These are phyloP conservation scores for Rhodotorula graminis DNA, from an alignment of 768 basidiomycete genomes.

Conservation along the genomic window DNA sequence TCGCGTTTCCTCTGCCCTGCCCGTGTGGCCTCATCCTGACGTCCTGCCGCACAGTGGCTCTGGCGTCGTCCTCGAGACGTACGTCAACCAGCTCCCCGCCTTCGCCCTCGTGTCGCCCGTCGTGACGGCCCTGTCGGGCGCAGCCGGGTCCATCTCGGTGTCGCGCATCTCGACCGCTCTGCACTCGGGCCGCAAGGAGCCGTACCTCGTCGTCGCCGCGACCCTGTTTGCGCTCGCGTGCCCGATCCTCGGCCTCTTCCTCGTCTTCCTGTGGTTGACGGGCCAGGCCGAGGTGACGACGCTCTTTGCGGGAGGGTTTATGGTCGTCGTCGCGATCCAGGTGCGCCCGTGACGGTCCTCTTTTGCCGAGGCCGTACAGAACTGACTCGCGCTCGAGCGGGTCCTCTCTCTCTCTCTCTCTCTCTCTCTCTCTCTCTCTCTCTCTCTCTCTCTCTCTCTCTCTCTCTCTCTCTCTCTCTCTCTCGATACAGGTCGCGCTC, in stretches of 20 bases:
- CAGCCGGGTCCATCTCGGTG: conserved; percentile 82
- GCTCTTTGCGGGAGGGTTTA: conserved; percentile 62
- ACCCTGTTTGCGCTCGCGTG: conserved; percentile 70
- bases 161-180: conserved; percentile 84
- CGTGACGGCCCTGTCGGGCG: conserved; percentile 82
- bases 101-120: conserved; percentile 83
- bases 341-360: conserved; percentile 7
- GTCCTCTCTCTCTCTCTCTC: too few relatives aligned
- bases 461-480: too few relatives aligned
- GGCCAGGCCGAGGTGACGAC: conserved; percentile 74
- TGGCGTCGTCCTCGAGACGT: conserved; percentile 84
- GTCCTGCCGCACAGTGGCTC: conserved; percentile 59
- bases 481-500: conserved; percentile 13
- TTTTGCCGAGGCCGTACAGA: too few relatives aligned
- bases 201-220: conserved; percentile 34
- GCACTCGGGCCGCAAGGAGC: conserved; percentile 53
- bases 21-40: not conserved
- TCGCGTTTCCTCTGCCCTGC: not conserved
- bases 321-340: conserved; percentile 43
- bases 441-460: too few relatives aligned
- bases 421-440: too few relatives aligned
- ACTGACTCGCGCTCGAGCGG: not conserved
- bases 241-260: conserved; percentile 74
- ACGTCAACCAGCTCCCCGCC: conserved; percentile 78
- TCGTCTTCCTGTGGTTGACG: conserved; percentile 59